phyloP scores from a whole-genome alignment of 768 basidiomycete genomes.

The Podaxis pistillaris region DNA sequence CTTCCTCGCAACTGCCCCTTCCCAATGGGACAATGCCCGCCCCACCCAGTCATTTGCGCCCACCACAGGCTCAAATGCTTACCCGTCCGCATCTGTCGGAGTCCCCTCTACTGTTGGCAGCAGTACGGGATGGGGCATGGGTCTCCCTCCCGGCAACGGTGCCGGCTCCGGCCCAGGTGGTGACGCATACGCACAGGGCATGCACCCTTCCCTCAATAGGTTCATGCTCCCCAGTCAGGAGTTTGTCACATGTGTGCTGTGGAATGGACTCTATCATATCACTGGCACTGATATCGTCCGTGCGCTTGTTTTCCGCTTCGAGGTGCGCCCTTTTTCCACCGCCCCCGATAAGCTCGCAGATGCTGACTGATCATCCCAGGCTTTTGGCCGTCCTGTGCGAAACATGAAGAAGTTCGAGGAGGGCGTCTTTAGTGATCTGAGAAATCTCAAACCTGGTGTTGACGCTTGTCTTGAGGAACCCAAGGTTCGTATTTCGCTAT shows the following conservation, averaged over 20 bases:
- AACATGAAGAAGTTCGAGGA: conserved; percentile 99
- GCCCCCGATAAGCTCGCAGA: conserved; percentile 12
- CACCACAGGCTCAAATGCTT: conserved; percentile 14
- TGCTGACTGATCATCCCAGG: conserved; percentile 30
- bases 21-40: conserved; percentile 55
- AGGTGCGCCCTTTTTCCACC: conserved; percentile 41
- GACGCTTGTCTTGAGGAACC: conserved; percentile 95
- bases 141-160: conserved; percentile 16
- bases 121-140: conserved; percentile 15
- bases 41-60: conserved; percentile 23
- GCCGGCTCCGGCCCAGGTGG: conserved; percentile 19
- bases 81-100: conserved; percentile 11
- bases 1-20: conserved; percentile 85
- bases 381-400: conserved; percentile 85
- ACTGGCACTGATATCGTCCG: conserved; percentile 97
- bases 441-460: conserved; percentile 90
- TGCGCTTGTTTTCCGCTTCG: conserved; percentile 91
- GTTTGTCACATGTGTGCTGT: conserved; percentile 87
- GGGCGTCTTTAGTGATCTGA: conserved; percentile 89
- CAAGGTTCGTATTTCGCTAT: conserved; percentile 56
- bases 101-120: conserved; percentile 5
- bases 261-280: conserved; percentile 91
- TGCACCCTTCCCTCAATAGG: conserved; percentile 78
- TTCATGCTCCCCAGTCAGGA: conserved; percentile 87
- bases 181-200: conserved; percentile 36